Evolutionary conservation across 257 asterid genomes (phyloP).

Genomic region (Avicennia marina): DNA sequence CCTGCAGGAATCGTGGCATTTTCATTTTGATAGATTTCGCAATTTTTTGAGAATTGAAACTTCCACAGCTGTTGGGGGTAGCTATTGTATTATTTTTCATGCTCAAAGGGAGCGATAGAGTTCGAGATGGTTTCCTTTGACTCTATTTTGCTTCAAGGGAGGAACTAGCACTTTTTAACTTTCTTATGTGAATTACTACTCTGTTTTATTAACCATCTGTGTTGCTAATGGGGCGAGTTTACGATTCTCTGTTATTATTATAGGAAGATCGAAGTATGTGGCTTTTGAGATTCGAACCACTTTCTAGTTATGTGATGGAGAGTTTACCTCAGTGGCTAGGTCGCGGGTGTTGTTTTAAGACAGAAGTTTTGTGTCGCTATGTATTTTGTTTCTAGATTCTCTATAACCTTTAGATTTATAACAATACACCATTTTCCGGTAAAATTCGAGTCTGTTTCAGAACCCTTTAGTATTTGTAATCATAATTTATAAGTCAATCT

Average conservation of each 20-base stretch:
- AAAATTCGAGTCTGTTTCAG: background rate
- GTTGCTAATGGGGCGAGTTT: background rate
- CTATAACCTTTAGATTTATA: too few species aligned
- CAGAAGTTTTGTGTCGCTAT: too few species aligned
- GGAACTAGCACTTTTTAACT: background rate
- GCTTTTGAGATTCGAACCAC: background rate
- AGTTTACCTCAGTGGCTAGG: too few species aligned
- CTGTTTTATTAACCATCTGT: background rate
- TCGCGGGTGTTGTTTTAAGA: too few species aligned
- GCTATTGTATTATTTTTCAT: background rate
- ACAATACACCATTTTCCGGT: too few species aligned
- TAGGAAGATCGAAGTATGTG: background rate
- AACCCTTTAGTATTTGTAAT: background rate
- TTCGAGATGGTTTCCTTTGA: background rate
- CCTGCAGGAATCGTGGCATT: background rate
- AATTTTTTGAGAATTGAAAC: slow-evolving; percentile 1
- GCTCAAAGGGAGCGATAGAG: background rate
- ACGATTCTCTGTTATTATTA: background rate
- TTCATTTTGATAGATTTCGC: background rate
- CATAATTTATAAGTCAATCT: too few species aligned
- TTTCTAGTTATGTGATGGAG: background rate
- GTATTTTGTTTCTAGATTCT: too few species aligned
- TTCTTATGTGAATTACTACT: background rate
- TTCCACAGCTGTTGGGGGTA: background rate
- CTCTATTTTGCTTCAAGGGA: background rate